Percentiles rank a stretch among this genome's conserved stretches.
Evolutionary conservation across 1,139 yeast species (phyloP).

Genomic region (Sugiyamaella pinicola): DNA sequence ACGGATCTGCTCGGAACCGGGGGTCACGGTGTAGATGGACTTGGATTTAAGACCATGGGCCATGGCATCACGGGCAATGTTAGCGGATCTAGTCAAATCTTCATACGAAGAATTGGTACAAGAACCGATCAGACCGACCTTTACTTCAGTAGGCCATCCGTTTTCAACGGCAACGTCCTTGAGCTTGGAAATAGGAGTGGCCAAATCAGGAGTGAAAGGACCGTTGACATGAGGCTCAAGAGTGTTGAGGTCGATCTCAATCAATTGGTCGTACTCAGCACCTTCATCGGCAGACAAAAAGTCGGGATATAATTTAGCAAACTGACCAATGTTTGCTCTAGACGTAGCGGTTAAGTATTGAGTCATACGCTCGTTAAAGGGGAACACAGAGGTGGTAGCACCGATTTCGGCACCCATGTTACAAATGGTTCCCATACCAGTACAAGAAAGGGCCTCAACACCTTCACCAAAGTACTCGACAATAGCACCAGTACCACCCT

Average conservation of each 20-base stretch:
- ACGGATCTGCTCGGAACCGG: constrained; percentile 99
- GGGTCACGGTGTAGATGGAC: constrained; percentile 90
- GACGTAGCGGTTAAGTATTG: constrained; percentile 88
- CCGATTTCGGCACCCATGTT: constrained; percentile 99
- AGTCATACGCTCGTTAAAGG: constrained; percentile 88
- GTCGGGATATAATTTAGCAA: constrained; percentile 61
- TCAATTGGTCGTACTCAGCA: constrained; percentile 92
- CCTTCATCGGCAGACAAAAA: constrained; percentile 90
- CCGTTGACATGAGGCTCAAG: constrained; percentile 98
- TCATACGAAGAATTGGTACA: constrained; percentile 99
- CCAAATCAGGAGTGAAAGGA: constrained; percentile 99
- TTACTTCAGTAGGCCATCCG: constrained; percentile 93
- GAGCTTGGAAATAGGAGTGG: constrained; percentile 94
- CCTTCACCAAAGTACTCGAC: constrained; percentile 98
- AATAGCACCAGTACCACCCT: constrained; percentile 98
- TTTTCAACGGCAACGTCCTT: constrained; percentile 83
- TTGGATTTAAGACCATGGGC: constrained; percentile 88
- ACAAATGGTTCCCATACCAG: constrained; percentile 99
- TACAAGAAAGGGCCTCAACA: constrained; percentile 92
- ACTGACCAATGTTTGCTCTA: constrained; percentile 80
- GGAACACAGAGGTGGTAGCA: constrained; percentile 98
- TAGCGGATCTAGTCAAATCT: constrained; percentile 98
- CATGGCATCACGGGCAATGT: constrained; percentile 89
- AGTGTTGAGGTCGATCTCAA: constrained; percentile 91
- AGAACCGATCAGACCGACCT: constrained; percentile 97